Conservation (phyloP, 2,329 filamentous ascomycete genomes). For the Fusarium sp. region DNA sequence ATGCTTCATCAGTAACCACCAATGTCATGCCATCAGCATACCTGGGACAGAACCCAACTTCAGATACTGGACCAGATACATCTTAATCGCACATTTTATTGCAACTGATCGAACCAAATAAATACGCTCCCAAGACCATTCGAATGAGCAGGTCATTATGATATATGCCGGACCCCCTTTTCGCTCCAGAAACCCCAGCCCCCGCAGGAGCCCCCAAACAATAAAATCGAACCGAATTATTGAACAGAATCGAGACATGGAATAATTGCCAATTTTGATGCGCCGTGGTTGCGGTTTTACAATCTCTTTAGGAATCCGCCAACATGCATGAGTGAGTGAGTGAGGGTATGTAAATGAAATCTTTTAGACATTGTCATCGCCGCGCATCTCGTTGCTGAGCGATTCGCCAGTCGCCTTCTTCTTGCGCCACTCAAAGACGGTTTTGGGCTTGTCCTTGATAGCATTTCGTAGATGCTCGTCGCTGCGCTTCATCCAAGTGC, state of each 20-base stretch:
- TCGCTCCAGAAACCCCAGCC: slow-evolving; percentile 8
- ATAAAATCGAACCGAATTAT: slow-evolving; percentile 34
- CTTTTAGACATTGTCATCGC: slow-evolving; percentile 42
- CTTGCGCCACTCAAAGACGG: slow-evolving; percentile 51
- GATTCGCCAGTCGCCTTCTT: slow-evolving; percentile 33
- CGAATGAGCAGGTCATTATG: slow-evolving; percentile 10
- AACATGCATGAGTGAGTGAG: slow-evolving; percentile 39
- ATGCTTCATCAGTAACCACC: not conserved
- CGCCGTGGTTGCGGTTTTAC: slow-evolving; percentile 36
- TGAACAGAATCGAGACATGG: slow-evolving; percentile 18
- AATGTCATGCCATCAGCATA: not conserved
- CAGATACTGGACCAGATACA: not conserved
- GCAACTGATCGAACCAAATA: slow-evolving; percentile 21
- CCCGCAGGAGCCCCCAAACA: slow-evolving; percentile 2
- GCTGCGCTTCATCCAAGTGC: slow-evolving; percentile 55
- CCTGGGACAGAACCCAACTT: not conserved
- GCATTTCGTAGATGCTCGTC: slow-evolving; percentile 54
- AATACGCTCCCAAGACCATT: slow-evolving; percentile 28
- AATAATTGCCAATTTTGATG: slow-evolving; percentile 40
- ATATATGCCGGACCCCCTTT: slow-evolving; percentile 26
- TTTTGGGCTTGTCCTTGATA: slow-evolving; percentile 56
- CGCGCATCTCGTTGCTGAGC: slow-evolving; percentile 24
- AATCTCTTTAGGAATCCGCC: slow-evolving; percentile 16
- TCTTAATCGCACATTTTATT: slow-evolving; percentile 23
- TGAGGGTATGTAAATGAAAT: slow-evolving; percentile 12